Evolutionary conservation across 257 asterid species (phyloP).

Genomic region (Lycium barbarum): DNA sequence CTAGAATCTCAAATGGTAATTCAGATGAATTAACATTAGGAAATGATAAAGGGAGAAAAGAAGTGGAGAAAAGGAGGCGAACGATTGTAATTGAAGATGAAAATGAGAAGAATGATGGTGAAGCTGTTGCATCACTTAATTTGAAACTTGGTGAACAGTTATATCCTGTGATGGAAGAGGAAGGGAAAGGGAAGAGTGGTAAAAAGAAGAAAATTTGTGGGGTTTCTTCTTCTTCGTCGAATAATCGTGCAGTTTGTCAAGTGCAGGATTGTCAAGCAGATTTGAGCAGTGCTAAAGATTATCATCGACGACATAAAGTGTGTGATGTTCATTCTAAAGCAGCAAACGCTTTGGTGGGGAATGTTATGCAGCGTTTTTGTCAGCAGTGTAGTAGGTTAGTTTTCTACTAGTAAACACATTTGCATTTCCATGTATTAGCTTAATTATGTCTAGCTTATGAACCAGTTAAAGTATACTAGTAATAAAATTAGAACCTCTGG

Average conservation of each 20-base stretch:
- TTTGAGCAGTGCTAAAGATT: conserved; percentile 76
- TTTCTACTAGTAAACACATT: not conserved
- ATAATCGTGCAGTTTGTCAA: conserved; percentile 69
- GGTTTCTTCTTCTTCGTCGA: conserved; percentile 42
- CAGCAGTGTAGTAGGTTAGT: conserved; percentile 65
- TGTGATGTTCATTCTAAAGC: conserved; percentile 92
- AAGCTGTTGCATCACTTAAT: conserved; percentile 62
- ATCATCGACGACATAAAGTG: conserved; percentile 93
- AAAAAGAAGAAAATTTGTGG: conserved; percentile 68
- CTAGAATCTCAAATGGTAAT: conserved; percentile 42
- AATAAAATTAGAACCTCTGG: not conserved
- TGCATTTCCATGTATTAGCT: not conserved
- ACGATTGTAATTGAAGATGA: conserved; percentile 47
- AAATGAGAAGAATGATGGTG: conserved; percentile 39
- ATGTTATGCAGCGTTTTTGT: conserved; percentile 63
- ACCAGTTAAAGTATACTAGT: not conserved
- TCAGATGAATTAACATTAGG: conserved; percentile 47
- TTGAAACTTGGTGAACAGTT: conserved; percentile 80
- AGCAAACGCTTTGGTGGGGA: conserved; percentile 64
- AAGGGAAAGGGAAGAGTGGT: conserved; percentile 62
- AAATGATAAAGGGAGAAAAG: conserved; percentile 65
- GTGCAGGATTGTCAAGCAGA: conserved; percentile 84
- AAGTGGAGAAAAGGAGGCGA: conserved; percentile 75
- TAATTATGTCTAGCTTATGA: not conserved
- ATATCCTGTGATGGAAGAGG: conserved; percentile 53